Evolutionary conservation across 1,284 basidiomycete species (phyloP), one percentile per base, ranked within the genome.

Genomic region (Malassezia psittaci): DNA sequence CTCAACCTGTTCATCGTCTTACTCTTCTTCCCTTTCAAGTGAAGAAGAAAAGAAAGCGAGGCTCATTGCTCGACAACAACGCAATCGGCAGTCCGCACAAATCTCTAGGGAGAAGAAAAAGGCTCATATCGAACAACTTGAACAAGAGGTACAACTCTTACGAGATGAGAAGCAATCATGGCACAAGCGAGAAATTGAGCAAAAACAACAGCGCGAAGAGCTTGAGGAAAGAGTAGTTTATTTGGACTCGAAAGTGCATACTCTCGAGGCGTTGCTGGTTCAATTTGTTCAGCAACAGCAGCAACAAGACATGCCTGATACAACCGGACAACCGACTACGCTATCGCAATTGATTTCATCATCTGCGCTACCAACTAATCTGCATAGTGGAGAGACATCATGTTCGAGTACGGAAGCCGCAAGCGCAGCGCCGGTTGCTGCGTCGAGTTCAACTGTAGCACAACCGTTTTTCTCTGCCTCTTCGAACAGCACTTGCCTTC

Each of bases 61-160:
- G n/a, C 61, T 69, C 37, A 62, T 67, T 47, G 71, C 71, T 32
- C 60, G 71, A 16, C 69, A 72, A 44, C 65, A 64, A n/a, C 64
- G 71, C 12, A 74, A 74, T 52, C 65, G 71, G 39, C 64, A 66
- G 45, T 69, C 69, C 16, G 71, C 71, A 11, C 71, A 74, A 42
- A 61, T 67, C 46, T 69, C 66, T 49, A 61, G 71, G 21, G 65
- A 74, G 47, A 64, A 67, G 48, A 72, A 72, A 52, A 74, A 72
- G 57, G 66, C 62, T 1, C 62, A 71, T 47, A 52, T 69, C 32
- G 65, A 64, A 36, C 54, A 61, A 39, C 60, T 74, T 42, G 71
- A 74, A 44, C 49, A 51, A 19, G 62, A 65, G 4, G 37, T 67
- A 40, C 59, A 57, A 32, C 19, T 50, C 2, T 57, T 70, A 18